A percentile compares a stretch with the other conserved stretches of the same genome.
Conservation (phyloP, 2,329 filamentous ascomycete species). For the Colletotrichum tanaceti region DNA sequence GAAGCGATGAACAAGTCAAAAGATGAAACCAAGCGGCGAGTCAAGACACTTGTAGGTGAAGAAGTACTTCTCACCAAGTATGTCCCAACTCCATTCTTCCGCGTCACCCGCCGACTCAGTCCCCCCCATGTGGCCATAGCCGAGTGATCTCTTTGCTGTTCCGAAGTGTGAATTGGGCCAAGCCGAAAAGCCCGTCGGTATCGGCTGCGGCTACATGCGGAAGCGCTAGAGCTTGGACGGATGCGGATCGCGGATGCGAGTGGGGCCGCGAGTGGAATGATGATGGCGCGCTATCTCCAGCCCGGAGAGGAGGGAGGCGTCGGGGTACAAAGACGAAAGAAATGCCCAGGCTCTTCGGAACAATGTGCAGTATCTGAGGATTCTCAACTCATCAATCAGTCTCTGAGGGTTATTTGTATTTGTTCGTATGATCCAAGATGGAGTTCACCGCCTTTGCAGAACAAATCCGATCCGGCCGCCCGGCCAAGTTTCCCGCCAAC, state of each 20-base stretch:
- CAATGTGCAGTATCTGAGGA: slow-evolving; percentile 3
- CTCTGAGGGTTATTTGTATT: not conserved
- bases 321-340: slow-evolving; percentile 40
- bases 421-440: slow-evolving; percentile 47
- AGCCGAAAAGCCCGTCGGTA: slow-evolving; percentile 31
- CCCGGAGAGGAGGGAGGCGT: slow-evolving; percentile 9
- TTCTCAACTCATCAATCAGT: slow-evolving; percentile 8
- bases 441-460: slow-evolving; percentile 54
- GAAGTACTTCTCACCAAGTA: slow-evolving; percentile 11
- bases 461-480: slow-evolving; percentile 55
- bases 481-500: slow-evolving; percentile 59
- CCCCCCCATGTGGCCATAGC: no score
- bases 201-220: slow-evolving; percentile 33
- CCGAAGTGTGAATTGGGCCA: slow-evolving; percentile 25
- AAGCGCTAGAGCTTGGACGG: slow-evolving; percentile 31
- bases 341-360: slow-evolving; percentile 18
- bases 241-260: slow-evolving; percentile 38
- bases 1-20: not conserved
- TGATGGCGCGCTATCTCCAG: slow-evolving; percentile 24
- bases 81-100: not conserved
- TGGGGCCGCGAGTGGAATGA: slow-evolving; percentile 35
- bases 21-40: slow-evolving; percentile 19
- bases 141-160: no score
- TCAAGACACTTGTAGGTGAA: slow-evolving; percentile 21
- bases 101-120: slow-evolving; percentile 10